Evolutionary conservation across 768 basidiomycete species (phyloP).

Genomic region (Rhizopogon salebrosus): DNA sequence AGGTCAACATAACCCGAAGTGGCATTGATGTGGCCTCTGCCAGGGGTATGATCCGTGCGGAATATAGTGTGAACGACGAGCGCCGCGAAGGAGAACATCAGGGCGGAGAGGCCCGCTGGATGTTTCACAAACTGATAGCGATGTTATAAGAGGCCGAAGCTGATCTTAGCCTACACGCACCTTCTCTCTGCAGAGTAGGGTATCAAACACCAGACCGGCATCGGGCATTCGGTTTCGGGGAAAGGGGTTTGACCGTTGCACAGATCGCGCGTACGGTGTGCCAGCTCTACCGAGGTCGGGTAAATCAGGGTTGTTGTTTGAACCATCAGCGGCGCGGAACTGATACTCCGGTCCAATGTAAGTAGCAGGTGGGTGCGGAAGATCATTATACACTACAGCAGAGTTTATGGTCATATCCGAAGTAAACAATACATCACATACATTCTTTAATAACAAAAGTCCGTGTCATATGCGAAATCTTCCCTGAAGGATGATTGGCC

Average conservation of each 20-base stretch:
- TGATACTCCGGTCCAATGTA: conserved; percentile 56
- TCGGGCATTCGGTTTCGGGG: conserved; percentile 71
- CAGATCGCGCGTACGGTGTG: conserved; percentile 78
- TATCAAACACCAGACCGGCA: conserved; percentile 76
- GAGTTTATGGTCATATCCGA: not conserved
- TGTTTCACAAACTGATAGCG: conserved; percentile 59
- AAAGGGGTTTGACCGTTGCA: conserved; percentile 62
- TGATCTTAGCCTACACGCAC: conserved; percentile 27
- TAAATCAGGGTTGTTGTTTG: conserved; percentile 62
- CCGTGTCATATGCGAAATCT: conserved; percentile 34
- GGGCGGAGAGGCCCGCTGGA: conserved; percentile 70
- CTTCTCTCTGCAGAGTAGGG: conserved; percentile 66
- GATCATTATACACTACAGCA: conserved; percentile 69
- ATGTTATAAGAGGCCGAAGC: conserved; percentile 1
- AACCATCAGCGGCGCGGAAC: conserved; percentile 75
- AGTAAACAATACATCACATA: conserved; percentile 27
- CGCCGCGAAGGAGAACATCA: conserved; percentile 81
- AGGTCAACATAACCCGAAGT: conserved; percentile 87
- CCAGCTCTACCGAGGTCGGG: conserved; percentile 77
- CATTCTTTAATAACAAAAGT: conserved; percentile 44
- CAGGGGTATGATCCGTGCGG: conserved; percentile 67
- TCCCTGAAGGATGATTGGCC: conserved; percentile 49
- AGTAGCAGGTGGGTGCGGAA: conserved; percentile 74
- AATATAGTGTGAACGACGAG: conserved; percentile 86
- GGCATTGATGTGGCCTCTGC: conserved; percentile 56